Percentiles rank a stretch among this genome's conserved stretches.
phyloP scores from a whole-genome alignment of 2,329 filamentous ascomycete species.

The Coniochaeta sp. region DNA sequence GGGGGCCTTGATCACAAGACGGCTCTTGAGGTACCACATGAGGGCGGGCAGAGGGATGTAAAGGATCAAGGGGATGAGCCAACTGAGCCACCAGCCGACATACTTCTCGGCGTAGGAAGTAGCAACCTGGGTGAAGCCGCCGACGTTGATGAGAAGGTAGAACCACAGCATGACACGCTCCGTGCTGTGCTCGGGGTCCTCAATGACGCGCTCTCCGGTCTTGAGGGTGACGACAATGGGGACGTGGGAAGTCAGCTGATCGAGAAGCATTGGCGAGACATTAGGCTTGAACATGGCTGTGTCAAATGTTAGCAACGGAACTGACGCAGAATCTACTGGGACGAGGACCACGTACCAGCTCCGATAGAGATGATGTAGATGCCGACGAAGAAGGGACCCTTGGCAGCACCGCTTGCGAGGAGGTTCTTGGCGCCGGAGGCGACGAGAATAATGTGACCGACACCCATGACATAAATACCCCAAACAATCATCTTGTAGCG shows the following conservation, averaged over 20 bases:
- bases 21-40: constrained; percentile 33
- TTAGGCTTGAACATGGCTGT: constrained; percentile 57
- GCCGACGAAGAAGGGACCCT: constrained; percentile 55
- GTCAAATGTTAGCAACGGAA: background rate
- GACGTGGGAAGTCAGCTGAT: constrained; percentile 54
- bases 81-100: constrained; percentile 42
- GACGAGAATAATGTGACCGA: constrained; percentile 64
- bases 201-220: constrained; percentile 57
- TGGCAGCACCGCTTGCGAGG: constrained; percentile 35
- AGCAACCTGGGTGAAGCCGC: constrained; percentile 43
- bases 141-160: constrained; percentile 48
- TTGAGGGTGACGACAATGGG: constrained; percentile 41
- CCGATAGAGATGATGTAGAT: constrained; percentile 49
- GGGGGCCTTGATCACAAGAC: constrained; percentile 35
- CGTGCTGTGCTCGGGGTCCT: constrained; percentile 60
- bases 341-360: constrained; percentile 41
- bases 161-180: constrained; percentile 62
- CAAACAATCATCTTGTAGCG: constrained; percentile 67
- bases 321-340: background rate
- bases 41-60: constrained; percentile 34
- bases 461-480: constrained; percentile 59
- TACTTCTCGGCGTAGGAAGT: constrained; percentile 47
- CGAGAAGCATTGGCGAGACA: constrained; percentile 60
- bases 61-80: constrained; percentile 26
- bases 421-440: constrained; percentile 44